Conservation (phyloP, 768 basidiomycete genomes). For the Mycena vulgaris region DNA sequence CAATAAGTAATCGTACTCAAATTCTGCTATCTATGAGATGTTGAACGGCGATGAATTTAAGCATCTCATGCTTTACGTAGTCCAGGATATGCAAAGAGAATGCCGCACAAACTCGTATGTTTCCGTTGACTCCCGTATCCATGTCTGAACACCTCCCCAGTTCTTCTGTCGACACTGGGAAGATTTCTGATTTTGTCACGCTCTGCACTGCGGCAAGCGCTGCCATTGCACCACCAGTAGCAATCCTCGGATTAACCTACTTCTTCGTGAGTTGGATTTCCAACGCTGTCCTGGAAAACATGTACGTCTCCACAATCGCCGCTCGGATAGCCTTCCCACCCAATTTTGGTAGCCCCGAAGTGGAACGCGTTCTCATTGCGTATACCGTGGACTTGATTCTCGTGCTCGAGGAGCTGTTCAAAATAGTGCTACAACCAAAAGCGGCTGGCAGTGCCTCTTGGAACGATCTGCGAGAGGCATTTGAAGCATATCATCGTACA, state of each 20-base stretch:
- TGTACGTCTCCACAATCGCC: not conserved
- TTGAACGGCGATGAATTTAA: conserved; percentile 11
- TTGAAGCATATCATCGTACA: not conserved
- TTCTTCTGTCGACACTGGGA: conserved; percentile 8
- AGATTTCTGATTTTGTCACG: not conserved
- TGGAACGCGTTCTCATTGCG: not conserved
- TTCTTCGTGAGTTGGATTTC: conserved; percentile 10
- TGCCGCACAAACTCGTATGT: not conserved
- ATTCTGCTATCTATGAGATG: not conserved
- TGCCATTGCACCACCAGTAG: conserved; percentile 7
- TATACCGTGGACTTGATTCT: conserved; percentile 13
- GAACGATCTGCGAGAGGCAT: not conserved
- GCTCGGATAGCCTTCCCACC: no score
- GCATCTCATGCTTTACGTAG: conserved; percentile 12
- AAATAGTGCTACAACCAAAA: not conserved
- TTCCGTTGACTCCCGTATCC: not conserved
- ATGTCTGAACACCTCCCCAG: not conserved
- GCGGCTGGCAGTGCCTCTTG: not conserved
- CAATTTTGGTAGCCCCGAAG: not conserved
- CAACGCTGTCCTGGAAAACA: not conserved
- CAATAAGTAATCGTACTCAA: not conserved
- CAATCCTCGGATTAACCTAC: conserved; percentile 12
- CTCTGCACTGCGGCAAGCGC: not conserved
- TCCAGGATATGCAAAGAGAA: conserved; percentile 11
- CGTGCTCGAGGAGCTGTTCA: not conserved